Evolutionary conservation across 164 flowering plant genomes (phyloP), one percentile per base, ranked within the genome.

Genomic region (Taxillus chinensis): DNA sequence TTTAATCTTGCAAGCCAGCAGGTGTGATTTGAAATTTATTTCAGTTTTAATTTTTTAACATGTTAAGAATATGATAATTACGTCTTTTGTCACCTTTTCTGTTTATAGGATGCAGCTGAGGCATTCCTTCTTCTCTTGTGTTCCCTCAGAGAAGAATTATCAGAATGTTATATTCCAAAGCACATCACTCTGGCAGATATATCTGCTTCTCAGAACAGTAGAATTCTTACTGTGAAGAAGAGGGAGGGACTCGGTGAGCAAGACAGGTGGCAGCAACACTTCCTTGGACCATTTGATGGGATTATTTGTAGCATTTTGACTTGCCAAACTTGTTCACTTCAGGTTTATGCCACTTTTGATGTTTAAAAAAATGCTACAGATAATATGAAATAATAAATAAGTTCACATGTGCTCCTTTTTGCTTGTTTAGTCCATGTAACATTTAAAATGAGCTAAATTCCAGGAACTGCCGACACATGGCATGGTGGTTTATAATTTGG

Each of bases 221-320:
- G 85, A 63, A 73, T 86, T 71, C 67, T 79, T 59, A 49, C 40
- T 65, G 57, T 64, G 41, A 68, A 61, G 55, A 63, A 42, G 50
- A 67, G 46, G 38, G 71, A 61, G 53, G 66, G 64, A 15, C 63
- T 41, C 15, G 78, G 58, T 65, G 92, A 88, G 73, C 76, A 61
- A 62, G 71, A 77, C 73, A 79, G 87, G 71, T 93, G 98, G 98
- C 77, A 72, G 55, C 74, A 76, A 52, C 69, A 62, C 61, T 79
- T 78, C 58, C 77, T 86, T 69, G 95, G 93, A 63, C 98, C 98
- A 56, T 86, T 93, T 76, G 82, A 88, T 81, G 98, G 98, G 60
- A 85, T 87, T 62, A 74, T 85, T 67, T 74, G 96, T 66, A 93
- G 96, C 78, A 59, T 69, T 40, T 83, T 93, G 70, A 77, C 75